Evolutionary conservation across 176 grass and related monocot species (phyloP).

Genomic region (Juncus effusus): DNA sequence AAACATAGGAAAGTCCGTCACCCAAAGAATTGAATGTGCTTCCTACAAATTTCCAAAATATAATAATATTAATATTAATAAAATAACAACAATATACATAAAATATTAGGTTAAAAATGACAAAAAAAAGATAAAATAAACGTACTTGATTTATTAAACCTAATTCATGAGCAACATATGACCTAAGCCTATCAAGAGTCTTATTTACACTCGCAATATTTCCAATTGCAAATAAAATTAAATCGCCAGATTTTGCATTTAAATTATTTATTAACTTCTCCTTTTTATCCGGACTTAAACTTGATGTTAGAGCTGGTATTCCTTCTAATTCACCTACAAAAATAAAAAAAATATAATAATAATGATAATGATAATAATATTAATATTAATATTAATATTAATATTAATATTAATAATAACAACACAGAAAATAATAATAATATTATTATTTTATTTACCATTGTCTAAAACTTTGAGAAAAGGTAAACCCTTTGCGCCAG

Average conservation of each 20-base stretch:
- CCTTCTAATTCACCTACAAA: constrained; percentile 81
- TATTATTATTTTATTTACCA: constrained; percentile 42
- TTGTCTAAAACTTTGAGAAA: constrained; percentile 88
- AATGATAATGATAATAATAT: background rate
- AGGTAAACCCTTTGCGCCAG: constrained; percentile 93
- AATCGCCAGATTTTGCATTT: constrained; percentile 56
- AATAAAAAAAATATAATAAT: constrained; percentile 16
- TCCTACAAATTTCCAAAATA: constrained; percentile 43
- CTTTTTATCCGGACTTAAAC: constrained; percentile 61
- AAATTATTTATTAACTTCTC: constrained; percentile 47
- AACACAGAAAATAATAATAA: background rate
- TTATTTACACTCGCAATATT: constrained; percentile 48
- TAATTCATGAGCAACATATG: constrained; percentile 66
- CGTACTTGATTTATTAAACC: constrained; percentile 74
- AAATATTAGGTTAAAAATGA: background rate
- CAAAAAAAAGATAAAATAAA: constrained; percentile 8
- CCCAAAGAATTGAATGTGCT: constrained; percentile 82
- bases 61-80: constrained; percentile 23
- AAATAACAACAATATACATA: constrained; percentile 7
- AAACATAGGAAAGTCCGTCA: constrained; percentile 95
- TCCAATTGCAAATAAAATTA: constrained; percentile 91
- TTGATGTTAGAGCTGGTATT: constrained; percentile 57
- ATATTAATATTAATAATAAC: background rate
- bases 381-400: too few relatives aligned
- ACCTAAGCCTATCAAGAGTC: constrained; percentile 73